Conservation (phyloP, 2,329 filamentous ascomycete genomes). For the Fusarium cyanostomum region DNA sequence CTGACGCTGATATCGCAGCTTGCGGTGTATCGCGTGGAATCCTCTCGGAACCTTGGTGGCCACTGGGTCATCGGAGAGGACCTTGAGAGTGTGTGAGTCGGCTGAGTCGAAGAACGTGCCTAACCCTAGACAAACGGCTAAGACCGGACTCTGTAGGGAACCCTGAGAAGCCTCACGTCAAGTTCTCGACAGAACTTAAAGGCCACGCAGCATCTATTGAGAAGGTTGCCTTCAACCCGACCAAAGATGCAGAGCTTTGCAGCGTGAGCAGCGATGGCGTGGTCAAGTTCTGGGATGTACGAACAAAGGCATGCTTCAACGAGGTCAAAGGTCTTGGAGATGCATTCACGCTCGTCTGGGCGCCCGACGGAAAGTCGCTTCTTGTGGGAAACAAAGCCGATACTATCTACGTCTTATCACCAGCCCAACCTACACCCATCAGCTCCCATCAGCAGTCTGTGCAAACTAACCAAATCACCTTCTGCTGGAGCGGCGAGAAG, state of each 20-base stretch:
- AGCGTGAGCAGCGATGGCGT: conserved; percentile 78
- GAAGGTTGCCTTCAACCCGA: conserved; percentile 80
- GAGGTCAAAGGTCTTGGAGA: conserved; percentile 73
- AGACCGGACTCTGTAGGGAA: conserved; percentile 64
- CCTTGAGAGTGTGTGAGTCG: conserved; percentile 75
- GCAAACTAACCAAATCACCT: conserved; percentile 77
- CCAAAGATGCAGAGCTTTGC: conserved; percentile 79
- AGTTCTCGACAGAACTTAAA: conserved; percentile 79
- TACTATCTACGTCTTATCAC: conserved; percentile 69
- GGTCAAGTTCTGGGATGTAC: conserved; percentile 82
- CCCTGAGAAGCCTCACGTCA: conserved; percentile 76
- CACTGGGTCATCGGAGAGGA: conserved; percentile 77
- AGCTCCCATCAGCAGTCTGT: conserved; percentile 68
- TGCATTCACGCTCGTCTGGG: conserved; percentile 78
- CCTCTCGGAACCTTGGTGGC: conserved; percentile 84
- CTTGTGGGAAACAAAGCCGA: conserved; percentile 79
- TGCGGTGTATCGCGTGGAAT: conserved; percentile 89
- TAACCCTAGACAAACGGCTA: not conserved
- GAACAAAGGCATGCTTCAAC: conserved; percentile 75
- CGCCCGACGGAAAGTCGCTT: conserved; percentile 73
- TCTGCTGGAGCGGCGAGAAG: conserved; percentile 77
- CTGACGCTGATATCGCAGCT: conserved; percentile 54
- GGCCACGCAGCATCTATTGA: conserved; percentile 73
- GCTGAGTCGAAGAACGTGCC: not conserved
- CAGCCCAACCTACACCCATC: conserved; percentile 64